These are phyloP conservation scores for Erigeron canadensis DNA, from an alignment of 129 eudicot species.

Conservation along the genomic window DNA sequence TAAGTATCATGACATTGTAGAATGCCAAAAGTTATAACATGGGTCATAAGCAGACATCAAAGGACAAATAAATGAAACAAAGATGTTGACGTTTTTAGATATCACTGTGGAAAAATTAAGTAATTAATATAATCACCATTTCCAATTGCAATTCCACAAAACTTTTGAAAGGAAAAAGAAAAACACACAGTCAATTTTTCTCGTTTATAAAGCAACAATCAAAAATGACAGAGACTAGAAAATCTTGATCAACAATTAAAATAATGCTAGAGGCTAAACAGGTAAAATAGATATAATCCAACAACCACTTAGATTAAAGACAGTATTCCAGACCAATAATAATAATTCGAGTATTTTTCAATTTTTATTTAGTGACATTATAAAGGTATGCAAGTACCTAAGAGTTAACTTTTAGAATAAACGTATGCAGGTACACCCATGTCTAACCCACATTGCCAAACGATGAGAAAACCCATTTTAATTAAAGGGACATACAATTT, in stretches of 20 bases:
- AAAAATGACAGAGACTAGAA: no score
- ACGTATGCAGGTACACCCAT: not conserved
- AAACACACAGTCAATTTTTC: not conserved
- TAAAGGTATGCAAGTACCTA: not conserved
- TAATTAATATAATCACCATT: not conserved
- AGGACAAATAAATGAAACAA: not conserved
- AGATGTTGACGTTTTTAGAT: constrained; percentile 1
- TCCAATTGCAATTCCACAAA: not conserved
- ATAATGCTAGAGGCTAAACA: not conserved
- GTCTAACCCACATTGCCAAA: not conserved
- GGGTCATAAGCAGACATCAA: constrained; percentile 6
- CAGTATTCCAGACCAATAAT: not conserved
- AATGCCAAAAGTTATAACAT: not conserved
- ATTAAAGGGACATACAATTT: constrained; percentile 60
- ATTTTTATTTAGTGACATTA: not conserved
- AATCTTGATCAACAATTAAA: not conserved
- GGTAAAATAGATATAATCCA: not conserved
- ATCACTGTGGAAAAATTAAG: not conserved
- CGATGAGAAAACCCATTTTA: not conserved
- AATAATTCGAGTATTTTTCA: not conserved
- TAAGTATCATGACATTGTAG: not conserved
- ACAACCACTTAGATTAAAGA: not conserved
- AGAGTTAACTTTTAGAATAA: not conserved
- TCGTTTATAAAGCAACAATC: no score
- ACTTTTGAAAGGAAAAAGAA: not conserved